Evolutionary conservation across 1,139 yeast species (phyloP), one percentile per base, ranked within the genome.

Genomic region (Scheffersomyces illinoinensis): DNA sequence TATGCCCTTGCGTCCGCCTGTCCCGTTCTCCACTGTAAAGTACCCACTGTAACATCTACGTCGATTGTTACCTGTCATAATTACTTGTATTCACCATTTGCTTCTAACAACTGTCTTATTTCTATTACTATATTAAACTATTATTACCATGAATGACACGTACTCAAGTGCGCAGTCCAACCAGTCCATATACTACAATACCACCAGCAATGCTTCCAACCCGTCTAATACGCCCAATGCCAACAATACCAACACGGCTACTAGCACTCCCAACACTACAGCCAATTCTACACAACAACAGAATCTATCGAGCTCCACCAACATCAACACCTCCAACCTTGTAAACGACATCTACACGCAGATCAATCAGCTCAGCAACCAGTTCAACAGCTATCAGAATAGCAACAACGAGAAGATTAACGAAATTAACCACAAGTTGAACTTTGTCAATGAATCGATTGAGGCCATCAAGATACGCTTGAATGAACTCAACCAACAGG

Each of bases 361-460:
- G 50, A 51, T 64, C 19, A 53, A 59, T 46, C 70, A 63, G 55
- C 60, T 70, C 52, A 66, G 62, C 56, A 62, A 61, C 54, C 67
- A 66, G 50, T 64, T 72, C 52, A 61, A 57, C 50, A 61, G 62
- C 50, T 68, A 67, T 60, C 72, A 71, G 54, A 57, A 56, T 48
- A 64, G 65, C 51, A 67, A 65, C 47, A 70, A 69, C 54, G 69
- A 68, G 53, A 73, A 68, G 57, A 57, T 74, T 54, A 64, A 68
- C 52, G 68, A 69, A 46, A 62, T 71, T n/a, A 64, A 69, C 49
- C 62, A 70, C 59, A 75, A 72, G 48, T 54, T 75, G 23, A 72
- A 72, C 54, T 68, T 68, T 48, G 65, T 75, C 24, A 68, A 68
- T 52, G 76, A 71, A 20, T 63, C 74, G 48, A 55, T 75, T 10